Percentiles rank a stretch among this genome's conserved stretches.
Conservation (phyloP, 352 stramenopile genomes). For the Pythium folliculosum region DNA sequence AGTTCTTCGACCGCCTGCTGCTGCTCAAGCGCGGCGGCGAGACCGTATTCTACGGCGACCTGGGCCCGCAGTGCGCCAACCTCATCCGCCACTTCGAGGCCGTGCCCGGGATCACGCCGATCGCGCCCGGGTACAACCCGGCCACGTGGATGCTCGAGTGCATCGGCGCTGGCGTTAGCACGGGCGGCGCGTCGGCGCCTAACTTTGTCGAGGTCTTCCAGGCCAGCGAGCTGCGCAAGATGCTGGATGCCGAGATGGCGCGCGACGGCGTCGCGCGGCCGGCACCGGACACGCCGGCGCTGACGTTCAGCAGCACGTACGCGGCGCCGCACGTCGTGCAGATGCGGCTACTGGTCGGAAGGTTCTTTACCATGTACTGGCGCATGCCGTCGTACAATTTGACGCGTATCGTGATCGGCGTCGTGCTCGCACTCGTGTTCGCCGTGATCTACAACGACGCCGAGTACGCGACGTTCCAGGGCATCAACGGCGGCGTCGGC, state of each 20-base stretch:
- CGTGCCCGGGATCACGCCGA: slow-evolving; percentile 34
- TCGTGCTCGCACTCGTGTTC: slow-evolving; percentile 65
- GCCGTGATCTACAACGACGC: slow-evolving; percentile 40
- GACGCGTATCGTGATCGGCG: slow-evolving; percentile 49
- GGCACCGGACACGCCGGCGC: slow-evolving; percentile 7
- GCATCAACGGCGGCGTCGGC: slow-evolving; percentile 40
- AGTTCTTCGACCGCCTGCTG: slow-evolving; percentile 20
- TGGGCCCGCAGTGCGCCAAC: slow-evolving; percentile 16
- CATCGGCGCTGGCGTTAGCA: slow-evolving; percentile 48
- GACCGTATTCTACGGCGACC: slow-evolving; percentile 28
- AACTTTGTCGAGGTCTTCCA: slow-evolving; percentile 20
- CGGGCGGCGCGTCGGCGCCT: slow-evolving; percentile 47
- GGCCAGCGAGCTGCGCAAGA: slow-evolving; percentile 39
- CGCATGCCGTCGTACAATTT: slow-evolving; percentile 80
- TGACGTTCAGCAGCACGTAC: slow-evolving; percentile 25
- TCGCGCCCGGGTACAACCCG: slow-evolving; percentile 37
- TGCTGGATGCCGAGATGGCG: not conserved
- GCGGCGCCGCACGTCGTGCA: slow-evolving; percentile 8
- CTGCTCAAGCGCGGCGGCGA: slow-evolving; percentile 17
- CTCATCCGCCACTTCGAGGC: slow-evolving; percentile 45
- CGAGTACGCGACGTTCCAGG: slow-evolving; percentile 32
- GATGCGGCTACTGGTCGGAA: slow-evolving; percentile 24
- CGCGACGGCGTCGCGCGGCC: slow-evolving; percentile 25
- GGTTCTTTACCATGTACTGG: slow-evolving; percentile 43
- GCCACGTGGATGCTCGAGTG: slow-evolving; percentile 53